A percentile compares a stretch with the other conserved stretches of the same genome.
phyloP scores from a whole-genome alignment of 306 rosid genomes.

The Trichosanthes cucumerina region DNA sequence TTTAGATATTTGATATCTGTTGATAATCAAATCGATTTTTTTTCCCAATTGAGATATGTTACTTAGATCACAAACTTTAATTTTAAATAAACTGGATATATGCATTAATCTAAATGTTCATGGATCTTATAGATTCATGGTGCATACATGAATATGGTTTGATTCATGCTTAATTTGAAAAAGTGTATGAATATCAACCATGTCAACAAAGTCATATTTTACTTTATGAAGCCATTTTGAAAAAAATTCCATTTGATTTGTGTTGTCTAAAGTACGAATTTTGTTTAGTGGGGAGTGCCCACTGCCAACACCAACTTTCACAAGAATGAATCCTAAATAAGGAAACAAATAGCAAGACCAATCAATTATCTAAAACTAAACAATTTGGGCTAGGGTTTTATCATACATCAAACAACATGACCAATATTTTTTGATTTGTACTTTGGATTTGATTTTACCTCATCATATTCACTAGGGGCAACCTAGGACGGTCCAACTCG shows the following conservation, averaged over 20 bases:
- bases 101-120: neutral
- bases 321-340: neutral
- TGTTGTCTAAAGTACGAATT: neutral
- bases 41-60: neutral
- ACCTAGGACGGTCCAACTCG: constrained; percentile 1
- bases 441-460: constrained; percentile 7
- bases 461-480: neutral
- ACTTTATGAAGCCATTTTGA: neutral
- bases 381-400: neutral
- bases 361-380: neutral
- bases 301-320: neutral
- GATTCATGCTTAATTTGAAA: neutral
- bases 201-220: neutral
- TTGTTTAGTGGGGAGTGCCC: neutral
- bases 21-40: neutral
- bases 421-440: neutral
- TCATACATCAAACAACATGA: neutral
- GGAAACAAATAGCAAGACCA: neutral
- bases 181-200: neutral
- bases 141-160: neutral
- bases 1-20: neutral
- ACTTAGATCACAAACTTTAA: neutral
- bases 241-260: neutral
- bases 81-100: neutral
- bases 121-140: neutral